These are phyloP conservation scores for Boletellus emodensis DNA, from an alignment of 768 basidiomycete species.

Conservation along the genomic window DNA sequence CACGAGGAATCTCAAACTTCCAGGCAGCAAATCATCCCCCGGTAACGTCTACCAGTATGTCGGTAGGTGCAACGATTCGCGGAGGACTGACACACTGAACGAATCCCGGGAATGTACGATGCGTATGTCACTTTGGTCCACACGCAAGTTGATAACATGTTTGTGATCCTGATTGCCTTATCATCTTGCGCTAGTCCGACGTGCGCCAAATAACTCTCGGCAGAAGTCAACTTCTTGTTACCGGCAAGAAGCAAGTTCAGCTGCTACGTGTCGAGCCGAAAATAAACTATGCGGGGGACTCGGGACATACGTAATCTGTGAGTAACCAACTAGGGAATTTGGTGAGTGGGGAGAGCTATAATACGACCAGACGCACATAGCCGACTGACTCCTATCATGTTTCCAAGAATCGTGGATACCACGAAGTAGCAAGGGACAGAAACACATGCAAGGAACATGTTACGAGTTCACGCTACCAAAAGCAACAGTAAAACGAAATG, in stretches of 20 bases:
- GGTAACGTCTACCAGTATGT: too few species aligned
- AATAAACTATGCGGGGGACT: background rate
- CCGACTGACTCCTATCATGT: slow-evolving; percentile 64
- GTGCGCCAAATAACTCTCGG: slow-evolving; percentile 56
- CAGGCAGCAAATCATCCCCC: too few species aligned
- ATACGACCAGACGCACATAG: slow-evolving; percentile 30
- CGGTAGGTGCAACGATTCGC: too few species aligned
- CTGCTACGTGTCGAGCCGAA: background rate
- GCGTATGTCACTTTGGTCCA: too few species aligned
- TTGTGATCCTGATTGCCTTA: too few species aligned
- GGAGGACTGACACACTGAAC: too few species aligned
- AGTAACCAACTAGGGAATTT: slow-evolving; percentile 44
- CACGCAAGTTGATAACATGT: too few species aligned
- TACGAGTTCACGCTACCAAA: slow-evolving; percentile 52
- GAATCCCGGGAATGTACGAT: too few species aligned
- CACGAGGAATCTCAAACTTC: too few species aligned
- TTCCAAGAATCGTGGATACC: slow-evolving; percentile 51
- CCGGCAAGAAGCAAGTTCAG: slow-evolving; percentile 34
- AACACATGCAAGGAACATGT: background rate
- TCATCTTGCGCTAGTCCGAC: too few species aligned
- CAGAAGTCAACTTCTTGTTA: slow-evolving; percentile 51
- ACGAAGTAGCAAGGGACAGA: background rate
- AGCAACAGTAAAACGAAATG: slow-evolving; percentile 26
- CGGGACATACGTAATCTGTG: slow-evolving; percentile 53
- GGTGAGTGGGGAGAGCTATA: background rate